Percentiles rank a stretch among this genome's conserved stretches.
Evolutionary conservation across 163 green algal species (phyloP).

Genomic region (Chlorella variabilis): DNA sequence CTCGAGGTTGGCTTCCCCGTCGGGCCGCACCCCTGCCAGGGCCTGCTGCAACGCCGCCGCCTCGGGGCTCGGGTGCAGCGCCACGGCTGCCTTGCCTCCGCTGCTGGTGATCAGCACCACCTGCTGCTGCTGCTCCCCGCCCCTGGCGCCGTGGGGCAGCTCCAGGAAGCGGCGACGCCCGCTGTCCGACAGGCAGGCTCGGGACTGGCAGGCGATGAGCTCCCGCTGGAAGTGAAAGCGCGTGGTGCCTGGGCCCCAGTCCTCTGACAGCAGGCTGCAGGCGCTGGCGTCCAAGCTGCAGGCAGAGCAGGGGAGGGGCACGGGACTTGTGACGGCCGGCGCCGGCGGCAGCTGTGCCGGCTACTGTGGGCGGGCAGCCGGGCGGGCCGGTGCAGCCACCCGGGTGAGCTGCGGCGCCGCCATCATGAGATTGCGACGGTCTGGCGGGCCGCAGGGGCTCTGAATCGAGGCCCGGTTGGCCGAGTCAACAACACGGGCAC

Average conservation of each 20-base stretch:
- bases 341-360: no score
- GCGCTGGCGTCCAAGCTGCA: constrained; percentile 33
- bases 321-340: no score
- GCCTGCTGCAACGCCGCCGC: constrained; percentile 9
- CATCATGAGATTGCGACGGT: no score
- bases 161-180: neutral
- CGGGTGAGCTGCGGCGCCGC: no score
- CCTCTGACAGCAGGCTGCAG: constrained; percentile 19
- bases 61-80: neutral
- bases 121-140: neutral
- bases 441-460: no score
- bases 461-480: no score
- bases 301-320: no score
- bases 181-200: neutral
- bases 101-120: constrained; percentile 1
- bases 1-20: neutral
- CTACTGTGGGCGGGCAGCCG: no score
- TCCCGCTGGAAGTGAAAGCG: constrained; percentile 26
- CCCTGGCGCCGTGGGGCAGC: no score
- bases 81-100: constrained; percentile 12
- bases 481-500: no score
- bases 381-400: no score
- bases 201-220: constrained; percentile 18
- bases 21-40: neutral
- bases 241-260: neutral